A percentile compares a stretch with the other conserved stretches of the same genome.
Conservation (phyloP, 2,329 filamentous ascomycete species). For the Thielaviopsis ethacetica region DNA sequence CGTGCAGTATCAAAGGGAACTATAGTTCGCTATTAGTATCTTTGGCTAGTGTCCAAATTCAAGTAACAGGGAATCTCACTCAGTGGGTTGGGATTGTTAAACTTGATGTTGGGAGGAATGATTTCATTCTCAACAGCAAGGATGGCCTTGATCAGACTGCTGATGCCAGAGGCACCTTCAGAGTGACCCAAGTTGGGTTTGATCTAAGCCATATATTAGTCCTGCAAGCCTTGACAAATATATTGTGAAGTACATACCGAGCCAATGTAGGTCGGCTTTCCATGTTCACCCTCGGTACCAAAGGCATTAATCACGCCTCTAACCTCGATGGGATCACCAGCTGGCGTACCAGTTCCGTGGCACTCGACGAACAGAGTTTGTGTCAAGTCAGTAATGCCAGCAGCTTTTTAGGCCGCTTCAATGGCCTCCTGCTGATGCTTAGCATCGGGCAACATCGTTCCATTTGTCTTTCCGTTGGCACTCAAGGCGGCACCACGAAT, state of each 20-base stretch:
- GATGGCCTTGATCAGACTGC: conserved; percentile 34
- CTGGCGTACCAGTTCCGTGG: conserved; percentile 39
- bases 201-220: conserved; percentile 14
- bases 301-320: conserved; percentile 30
- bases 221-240: background rate
- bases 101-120: conserved; percentile 33
- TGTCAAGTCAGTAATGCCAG: conserved; percentile 14
- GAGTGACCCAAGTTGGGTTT: conserved; percentile 37
- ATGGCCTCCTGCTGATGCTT: conserved; percentile 24
- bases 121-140: conserved; percentile 34
- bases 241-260: conserved; percentile 16
- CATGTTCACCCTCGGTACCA: conserved; percentile 7
- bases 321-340: conserved; percentile 40
- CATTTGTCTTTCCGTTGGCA: conserved; percentile 22
- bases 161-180: conserved; percentile 33
- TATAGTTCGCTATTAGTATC: background rate
- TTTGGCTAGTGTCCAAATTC: background rate
- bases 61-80: conserved; percentile 17
- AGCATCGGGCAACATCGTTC: conserved; percentile 23
- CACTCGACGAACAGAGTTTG: conserved; percentile 22
- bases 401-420: conserved; percentile 19
- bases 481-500: conserved; percentile 18
- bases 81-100: conserved; percentile 30
- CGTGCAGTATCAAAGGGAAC: background rate
- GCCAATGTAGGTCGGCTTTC: conserved; percentile 21